Conservation (phyloP, 495 filamentous ascomycete genomes). For the Penicillium waksmanii region DNA sequence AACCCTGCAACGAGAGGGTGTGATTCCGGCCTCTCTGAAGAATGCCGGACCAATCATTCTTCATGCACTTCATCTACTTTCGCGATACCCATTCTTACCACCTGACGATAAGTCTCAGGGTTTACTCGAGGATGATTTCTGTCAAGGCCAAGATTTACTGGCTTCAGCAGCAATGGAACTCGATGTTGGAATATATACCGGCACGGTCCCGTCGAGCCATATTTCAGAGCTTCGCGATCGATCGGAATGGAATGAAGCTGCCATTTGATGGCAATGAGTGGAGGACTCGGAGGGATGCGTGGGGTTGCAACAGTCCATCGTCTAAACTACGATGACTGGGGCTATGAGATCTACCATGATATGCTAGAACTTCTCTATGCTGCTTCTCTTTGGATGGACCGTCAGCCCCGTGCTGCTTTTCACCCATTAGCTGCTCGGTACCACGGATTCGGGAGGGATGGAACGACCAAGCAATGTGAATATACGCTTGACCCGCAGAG, state of each 20-base stretch:
- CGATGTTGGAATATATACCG: too few relatives aligned
- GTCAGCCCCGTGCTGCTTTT: neutral
- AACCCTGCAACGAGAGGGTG: neutral
- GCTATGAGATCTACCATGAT: conserved; percentile 1
- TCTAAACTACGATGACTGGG: conserved; percentile 4
- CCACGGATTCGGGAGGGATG: neutral
- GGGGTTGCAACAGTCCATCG: neutral
- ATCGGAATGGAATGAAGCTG: neutral
- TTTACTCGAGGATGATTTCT: too few relatives aligned
- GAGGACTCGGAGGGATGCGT: neutral
- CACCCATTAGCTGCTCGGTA: neutral
- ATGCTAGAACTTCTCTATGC: neutral
- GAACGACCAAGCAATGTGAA: neutral
- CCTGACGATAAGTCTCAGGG: too few relatives aligned
- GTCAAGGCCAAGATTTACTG: too few relatives aligned
- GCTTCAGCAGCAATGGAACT: too few relatives aligned
- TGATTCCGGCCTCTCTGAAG: neutral
- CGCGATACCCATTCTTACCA: too few relatives aligned
- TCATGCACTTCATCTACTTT: too few relatives aligned
- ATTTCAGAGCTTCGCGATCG: too few relatives aligned
- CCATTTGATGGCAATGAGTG: conserved; percentile 1
- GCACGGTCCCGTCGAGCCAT: too few relatives aligned
- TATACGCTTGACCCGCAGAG: neutral
- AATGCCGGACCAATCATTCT: too few relatives aligned
- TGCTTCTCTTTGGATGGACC: neutral